Base-by-base conservation (phyloP, 148 eudicot genomes). In the Rhododendron ovatum region DNA sequence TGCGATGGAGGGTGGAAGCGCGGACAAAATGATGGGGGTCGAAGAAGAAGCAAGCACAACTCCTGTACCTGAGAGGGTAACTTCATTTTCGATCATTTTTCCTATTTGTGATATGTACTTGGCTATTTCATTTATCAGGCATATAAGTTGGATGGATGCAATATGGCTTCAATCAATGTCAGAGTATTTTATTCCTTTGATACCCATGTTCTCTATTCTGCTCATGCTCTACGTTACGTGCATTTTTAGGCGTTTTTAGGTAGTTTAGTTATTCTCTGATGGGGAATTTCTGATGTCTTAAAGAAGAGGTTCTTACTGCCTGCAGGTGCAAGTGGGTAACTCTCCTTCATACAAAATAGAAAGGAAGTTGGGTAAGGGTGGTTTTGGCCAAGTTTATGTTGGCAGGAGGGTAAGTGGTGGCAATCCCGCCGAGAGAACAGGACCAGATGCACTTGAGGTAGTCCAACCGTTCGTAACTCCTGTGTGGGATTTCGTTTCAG, bases 51-150 rank as follows among this genome's bases (percentile, higher is more conserved):
- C 94, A 78, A 93, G 88, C 86, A 85, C 92, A 84, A 92, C 95
- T 86, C 98, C 98, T 2, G 93, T 96, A 83, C 98, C 98, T 82
- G 98, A 96, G 13, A 96, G 88, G 93, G 98, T 96, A 96, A 83
- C 39, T 87, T 83, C 24, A n/a, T 65, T 22, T 82, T 78, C 83
- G 17, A 50, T 24, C 24, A 0, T 18, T 57, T 26, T 45, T n/a
- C 41, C 20, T 82, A 74, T 33, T 50, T 47, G 53, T 78, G 28
- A 41, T 59, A 2, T 75, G 51, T 82, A 74, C 67, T 17, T 41
- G 50, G 55, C 24, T 35, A 28, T 81, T 17, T 20, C 47, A 30
- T 87, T 20, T 26, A 37, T 76, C 37, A 65, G 10, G 71, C 8
- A 65, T 65, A n/a, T 65, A 65, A 65, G 71, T 65, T n/a, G 71